Conservation (phyloP, 1,284 basidiomycete genomes). For the Anthracocystis walkeri region DNA sequence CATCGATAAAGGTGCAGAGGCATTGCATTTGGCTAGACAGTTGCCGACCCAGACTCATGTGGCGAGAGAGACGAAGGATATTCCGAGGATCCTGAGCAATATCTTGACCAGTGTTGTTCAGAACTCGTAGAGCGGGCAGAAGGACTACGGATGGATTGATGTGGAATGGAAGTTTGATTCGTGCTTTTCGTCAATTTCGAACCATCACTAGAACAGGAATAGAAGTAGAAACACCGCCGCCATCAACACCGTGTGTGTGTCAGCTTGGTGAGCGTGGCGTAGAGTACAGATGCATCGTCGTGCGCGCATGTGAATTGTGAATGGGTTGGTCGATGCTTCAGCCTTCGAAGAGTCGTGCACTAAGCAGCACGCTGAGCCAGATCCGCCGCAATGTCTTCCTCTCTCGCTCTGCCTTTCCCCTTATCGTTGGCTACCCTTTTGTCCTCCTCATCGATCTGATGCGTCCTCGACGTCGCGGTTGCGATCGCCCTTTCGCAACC, state of each 20-base stretch:
- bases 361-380: conserved; percentile 15
- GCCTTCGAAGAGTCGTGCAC: too few species aligned
- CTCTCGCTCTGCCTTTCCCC: conserved; percentile 28
- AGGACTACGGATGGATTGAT: background rate
- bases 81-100: conserved; percentile 61
- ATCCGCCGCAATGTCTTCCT: conserved; percentile 27
- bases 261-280: background rate
- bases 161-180: background rate
- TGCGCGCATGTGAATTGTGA: background rate
- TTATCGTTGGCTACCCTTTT: conserved; percentile 3
- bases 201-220: background rate
- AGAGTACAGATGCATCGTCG: background rate
- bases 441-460: conserved; percentile 38
- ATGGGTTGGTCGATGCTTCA: background rate
- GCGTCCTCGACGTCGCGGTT: conserved; percentile 21
- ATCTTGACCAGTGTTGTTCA: conserved; percentile 63
- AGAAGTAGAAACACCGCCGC: too few species aligned
- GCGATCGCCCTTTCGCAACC: conserved; percentile 23
- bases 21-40: conserved; percentile 45
- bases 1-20: conserved; percentile 63
- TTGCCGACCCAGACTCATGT: conserved; percentile 64
- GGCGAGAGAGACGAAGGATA: conserved; percentile 58
- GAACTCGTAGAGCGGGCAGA: conserved; percentile 17
- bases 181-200: background rate
- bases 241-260: background rate